These are phyloP conservation scores for Fusarium decemcellulare DNA, from an alignment of 2,329 filamentous ascomycete species.

Conservation along the genomic window DNA sequence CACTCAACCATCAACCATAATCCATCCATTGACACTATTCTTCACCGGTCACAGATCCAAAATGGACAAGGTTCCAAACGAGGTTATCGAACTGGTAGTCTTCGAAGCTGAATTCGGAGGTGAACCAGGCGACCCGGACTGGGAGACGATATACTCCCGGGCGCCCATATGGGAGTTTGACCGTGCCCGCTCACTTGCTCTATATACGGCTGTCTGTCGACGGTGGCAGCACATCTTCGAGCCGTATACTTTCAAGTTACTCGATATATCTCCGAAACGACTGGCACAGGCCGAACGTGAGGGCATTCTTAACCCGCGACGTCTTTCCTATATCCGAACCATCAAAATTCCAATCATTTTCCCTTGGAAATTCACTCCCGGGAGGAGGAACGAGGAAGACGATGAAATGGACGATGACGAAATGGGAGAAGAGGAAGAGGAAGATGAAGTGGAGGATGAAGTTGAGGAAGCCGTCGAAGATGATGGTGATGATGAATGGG, in stretches of 20 bases:
- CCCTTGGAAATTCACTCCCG: neutral
- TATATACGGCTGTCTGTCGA: conserved; percentile 11
- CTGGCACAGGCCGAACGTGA: conserved; percentile 8
- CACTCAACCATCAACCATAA: no score
- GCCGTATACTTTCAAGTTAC: conserved; percentile 6
- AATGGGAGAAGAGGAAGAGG: no score
- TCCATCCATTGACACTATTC: no score
- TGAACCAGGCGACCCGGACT: neutral
- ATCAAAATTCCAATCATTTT: neutral
- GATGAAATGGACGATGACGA: no score
- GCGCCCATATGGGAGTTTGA: neutral
- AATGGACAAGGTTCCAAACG: conserved; percentile 13
- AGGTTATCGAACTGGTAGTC: conserved; percentile 15
- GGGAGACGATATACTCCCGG: neutral
- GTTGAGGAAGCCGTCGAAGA: no score
- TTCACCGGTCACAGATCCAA: neutral
- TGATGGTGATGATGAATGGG: no score
- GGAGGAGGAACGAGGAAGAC: no score
- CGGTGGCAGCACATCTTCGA: conserved; percentile 24
- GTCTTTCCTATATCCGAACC: neutral
- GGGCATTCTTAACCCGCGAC: conserved; percentile 7
- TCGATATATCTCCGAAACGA: conserved; percentile 9
- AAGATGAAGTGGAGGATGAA: no score
- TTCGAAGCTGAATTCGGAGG: neutral
- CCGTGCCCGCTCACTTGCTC: neutral